phyloP scores from a whole-genome alignment of 2,329 filamentous ascomycete species.

The Fusarium secorum region DNA sequence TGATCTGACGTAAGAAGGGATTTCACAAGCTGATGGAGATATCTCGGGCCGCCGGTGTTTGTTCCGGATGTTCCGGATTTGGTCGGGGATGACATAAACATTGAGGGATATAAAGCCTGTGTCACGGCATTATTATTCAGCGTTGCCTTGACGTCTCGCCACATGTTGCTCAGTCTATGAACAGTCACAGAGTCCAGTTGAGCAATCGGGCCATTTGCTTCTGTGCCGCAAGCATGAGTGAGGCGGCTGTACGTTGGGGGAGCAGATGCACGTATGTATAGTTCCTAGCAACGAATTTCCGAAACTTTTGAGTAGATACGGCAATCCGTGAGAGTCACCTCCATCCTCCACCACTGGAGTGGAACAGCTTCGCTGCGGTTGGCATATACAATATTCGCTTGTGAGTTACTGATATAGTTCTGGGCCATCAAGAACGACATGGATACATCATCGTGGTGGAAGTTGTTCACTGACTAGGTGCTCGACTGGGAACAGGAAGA shows the following conservation, averaged over 20 bases:
- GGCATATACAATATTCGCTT: accelerated
- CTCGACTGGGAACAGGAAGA: too few species aligned
- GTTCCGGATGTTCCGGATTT: neutral
- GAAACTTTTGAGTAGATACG: neutral
- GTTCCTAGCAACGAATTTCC: neutral
- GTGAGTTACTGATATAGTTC: neutral
- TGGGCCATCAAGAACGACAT: accelerated
- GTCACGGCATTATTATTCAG: neutral
- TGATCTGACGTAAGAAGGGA: neutral
- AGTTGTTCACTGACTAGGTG: too few species aligned
- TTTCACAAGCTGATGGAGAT: neutral
- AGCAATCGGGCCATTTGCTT: accelerated
- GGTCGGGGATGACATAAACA: neutral
- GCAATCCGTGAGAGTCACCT: neutral
- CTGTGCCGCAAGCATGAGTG: neutral
- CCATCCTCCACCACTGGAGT: neutral
- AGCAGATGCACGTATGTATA: too few species aligned
- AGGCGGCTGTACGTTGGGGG: neutral
- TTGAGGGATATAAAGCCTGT: neutral
- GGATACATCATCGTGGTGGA: too few species aligned
- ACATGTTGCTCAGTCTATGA: accelerated
- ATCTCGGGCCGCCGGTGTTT: neutral
- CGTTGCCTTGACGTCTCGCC: accelerated
- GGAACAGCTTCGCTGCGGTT: neutral
- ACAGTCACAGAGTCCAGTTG: accelerated